Base-by-base conservation (phyloP, 257 asterid species). In the Capsicum rhomboideum region DNA sequence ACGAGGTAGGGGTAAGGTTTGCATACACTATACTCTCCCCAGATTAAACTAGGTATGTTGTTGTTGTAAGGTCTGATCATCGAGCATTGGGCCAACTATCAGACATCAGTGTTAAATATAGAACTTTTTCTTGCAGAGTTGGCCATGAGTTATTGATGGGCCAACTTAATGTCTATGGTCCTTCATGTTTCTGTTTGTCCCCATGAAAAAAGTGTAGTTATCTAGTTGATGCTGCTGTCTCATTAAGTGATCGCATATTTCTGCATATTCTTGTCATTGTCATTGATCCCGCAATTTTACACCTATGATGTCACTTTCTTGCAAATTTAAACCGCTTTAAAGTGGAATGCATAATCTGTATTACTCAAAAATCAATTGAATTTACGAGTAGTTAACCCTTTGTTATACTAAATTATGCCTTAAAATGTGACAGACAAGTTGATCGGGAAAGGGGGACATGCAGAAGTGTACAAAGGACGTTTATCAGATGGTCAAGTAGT, bases 401-500 rank as follows among this genome's bases (percentile, higher is more conserved):
- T 75, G 9, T 8, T 8, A 4, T 26, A 49, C 61, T 75, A 26
- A 75, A 14, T 49, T 26, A 52, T 26, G 46, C 44, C 26, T 14
- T 46, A 1, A 26, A 46, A 75, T 75, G 59, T 82, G 83, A 71
- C 83, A 95, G 99, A 91, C 81, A 93, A 93, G 66, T 82, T 95
- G 90, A 85, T 96, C 28, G 99, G 99, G 50, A 87, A 92, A 90
- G 99, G 99, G 7, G 99, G 99, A 3, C 97, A 93, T 87, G 99
- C 99, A 40, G 94, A 91, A 85, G 99, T 96, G 85, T 96, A 93
- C 91, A 91, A 88, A 68, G 99, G 99, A 58, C 23, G 88, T 64
- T 86, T 96, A 79, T 78, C 95, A 37, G 97, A 94, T 85, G 98
- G 98, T 12, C 95, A 92, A 64, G 64, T 91, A 68, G 96, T 96